Evolutionary conservation across 2,329 filamentous ascomycete genomes (phyloP), one percentile per base, ranked within the genome.

Genomic region (Leptographium lundbergii): DNA sequence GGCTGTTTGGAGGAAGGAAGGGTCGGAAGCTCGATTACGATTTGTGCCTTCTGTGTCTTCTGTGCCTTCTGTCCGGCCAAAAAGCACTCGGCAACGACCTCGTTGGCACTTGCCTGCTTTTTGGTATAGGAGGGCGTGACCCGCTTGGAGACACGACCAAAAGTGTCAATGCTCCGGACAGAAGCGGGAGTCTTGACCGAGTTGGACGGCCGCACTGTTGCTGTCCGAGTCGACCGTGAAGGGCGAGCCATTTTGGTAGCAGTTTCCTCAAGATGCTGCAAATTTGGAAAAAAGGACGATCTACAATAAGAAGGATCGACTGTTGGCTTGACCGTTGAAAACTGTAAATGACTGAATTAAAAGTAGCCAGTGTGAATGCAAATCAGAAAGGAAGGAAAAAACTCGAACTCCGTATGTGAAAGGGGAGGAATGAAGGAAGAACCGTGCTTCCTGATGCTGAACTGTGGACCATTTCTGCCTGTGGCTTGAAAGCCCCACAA

Each of bases 51-150:
- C 34, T 51, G 29, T n/a, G n/a, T n/a, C n/a, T n/a, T n/a, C n/a
- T n/a, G 74, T 63, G 27, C 27, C 27, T 34, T 34, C 32, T 74
- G 73, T 63, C 76, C 75, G 39, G 70, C 64, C n/a, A 66, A 63
- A 36, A 64, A 61, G 55, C 68, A 66, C 54, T 67, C 62, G 32
- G 65, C 61, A 36, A 59, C 25, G 36, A 67, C 63, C 22, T 59
- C 24, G 57, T 62, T 64, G 13, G 63, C 59, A 22, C 42, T 17
- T 1, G 53, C 51, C 4, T 59, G 14, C 52, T 64, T 60, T 52
- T 63, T 61, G 25, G 22, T 42, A 7, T 59, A 59, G 55, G 62
- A 59, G 61, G 61, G 50, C 14, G 58, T 57, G 51, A 61, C 59
- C 6, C 64, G 61, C 59, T 66, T 67, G 29, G 64, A 64, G 3